These are phyloP conservation scores for Halophytophthora batemanensis DNA, from an alignment of 352 stramenopile genomes.

Conservation along the genomic window DNA sequence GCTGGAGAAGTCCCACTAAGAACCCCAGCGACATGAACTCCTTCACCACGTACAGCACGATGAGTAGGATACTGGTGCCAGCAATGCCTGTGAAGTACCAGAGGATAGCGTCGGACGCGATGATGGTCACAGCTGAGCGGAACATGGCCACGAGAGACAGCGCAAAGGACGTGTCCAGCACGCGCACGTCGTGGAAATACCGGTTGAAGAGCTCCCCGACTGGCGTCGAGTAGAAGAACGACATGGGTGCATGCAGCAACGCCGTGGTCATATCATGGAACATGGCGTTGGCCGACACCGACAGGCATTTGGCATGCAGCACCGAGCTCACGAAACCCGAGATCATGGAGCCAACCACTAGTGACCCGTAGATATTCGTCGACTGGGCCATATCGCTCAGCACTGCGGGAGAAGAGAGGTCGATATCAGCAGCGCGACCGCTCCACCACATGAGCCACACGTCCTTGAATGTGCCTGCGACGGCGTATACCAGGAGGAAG, in stretches of 20 bases:
- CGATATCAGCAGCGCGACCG: constrained; percentile 20
- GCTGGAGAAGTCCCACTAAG: constrained; percentile 29
- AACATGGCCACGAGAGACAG: constrained; percentile 31
- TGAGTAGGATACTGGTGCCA: constrained; percentile 28
- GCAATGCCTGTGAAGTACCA: constrained; percentile 35
- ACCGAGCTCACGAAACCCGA: constrained; percentile 35
- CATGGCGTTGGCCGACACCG: constrained; percentile 29
- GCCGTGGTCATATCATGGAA: constrained; percentile 46
- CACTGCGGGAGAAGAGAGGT: constrained; percentile 8
- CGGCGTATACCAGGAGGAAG: constrained; percentile 28
- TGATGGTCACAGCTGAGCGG: constrained; percentile 25
- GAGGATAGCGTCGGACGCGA: constrained; percentile 26
- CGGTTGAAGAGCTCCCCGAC: constrained; percentile 45
- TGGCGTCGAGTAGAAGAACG: constrained; percentile 45
- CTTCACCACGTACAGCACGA: constrained; percentile 34
- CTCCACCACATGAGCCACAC: constrained; percentile 42
- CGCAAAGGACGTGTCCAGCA: constrained; percentile 26
- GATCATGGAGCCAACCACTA: constrained; percentile 35
- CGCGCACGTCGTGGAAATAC: constrained; percentile 37
- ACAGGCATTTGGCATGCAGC: constrained; percentile 28
- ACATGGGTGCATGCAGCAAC: constrained; percentile 36
- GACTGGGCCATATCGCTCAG: constrained; percentile 20
- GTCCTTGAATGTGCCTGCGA: constrained; percentile 28
- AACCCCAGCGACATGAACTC: constrained; percentile 32
- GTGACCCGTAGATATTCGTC: constrained; percentile 25